Conservation (phyloP, 768 basidiomycete genomes). For the Mycena metata region DNA sequence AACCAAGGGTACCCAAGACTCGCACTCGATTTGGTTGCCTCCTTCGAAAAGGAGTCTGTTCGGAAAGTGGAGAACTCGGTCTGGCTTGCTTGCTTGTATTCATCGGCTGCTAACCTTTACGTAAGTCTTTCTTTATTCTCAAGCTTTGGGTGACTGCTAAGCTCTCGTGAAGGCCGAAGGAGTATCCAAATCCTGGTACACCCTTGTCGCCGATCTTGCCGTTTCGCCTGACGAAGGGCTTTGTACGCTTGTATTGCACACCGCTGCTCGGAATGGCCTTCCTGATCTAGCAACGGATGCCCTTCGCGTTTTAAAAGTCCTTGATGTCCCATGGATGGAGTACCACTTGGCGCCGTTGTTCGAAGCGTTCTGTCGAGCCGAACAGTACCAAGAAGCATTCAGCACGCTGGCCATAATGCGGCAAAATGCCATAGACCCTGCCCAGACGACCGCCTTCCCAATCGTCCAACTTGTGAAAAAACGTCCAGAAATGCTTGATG, state of each 20-base stretch:
- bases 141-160: neutral
- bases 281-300: slow-evolving; percentile 78
- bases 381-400: slow-evolving; percentile 74
- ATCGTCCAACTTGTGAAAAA: slow-evolving; percentile 63
- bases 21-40: slow-evolving; percentile 76
- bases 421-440: slow-evolving; percentile 62
- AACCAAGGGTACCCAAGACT: slow-evolving; percentile 69
- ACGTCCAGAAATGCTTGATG: slow-evolving; percentile 69
- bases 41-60: slow-evolving; percentile 69
- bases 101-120: slow-evolving; percentile 75
- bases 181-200: slow-evolving; percentile 72
- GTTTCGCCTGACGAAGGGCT: slow-evolving; percentile 82
- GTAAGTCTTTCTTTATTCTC: slow-evolving; percentile 59
- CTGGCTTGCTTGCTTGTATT: slow-evolving; percentile 78
- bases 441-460: slow-evolving; percentile 64
- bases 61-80: slow-evolving; percentile 64
- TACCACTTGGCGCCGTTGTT: slow-evolving; percentile 84
- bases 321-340: slow-evolving; percentile 68
- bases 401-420: slow-evolving; percentile 72
- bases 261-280: slow-evolving; percentile 80
- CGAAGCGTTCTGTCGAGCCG: slow-evolving; percentile 75
- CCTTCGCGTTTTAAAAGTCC: slow-evolving; percentile 65
- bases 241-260: slow-evolving; percentile 76
- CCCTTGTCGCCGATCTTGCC: slow-evolving; percentile 63
- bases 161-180: slow-evolving; percentile 70